A percentile compares a stretch with the other conserved stretches of the same genome.
Evolutionary conservation across 768 basidiomycete species (phyloP).

Genomic region (Lentinula boryana): DNA sequence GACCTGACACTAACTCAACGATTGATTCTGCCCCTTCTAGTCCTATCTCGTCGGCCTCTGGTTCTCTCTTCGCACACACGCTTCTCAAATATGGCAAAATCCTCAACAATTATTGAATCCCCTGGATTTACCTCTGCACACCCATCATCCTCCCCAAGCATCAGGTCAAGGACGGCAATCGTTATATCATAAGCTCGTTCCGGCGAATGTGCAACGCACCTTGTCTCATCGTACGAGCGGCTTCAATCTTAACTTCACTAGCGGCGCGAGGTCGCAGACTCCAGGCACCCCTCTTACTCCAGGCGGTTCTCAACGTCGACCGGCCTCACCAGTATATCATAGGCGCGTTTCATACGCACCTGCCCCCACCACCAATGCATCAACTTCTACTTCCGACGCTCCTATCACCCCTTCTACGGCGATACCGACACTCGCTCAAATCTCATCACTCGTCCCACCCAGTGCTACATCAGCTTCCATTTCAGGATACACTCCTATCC

Average conservation of each 20-base stretch:
- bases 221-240: conserved; percentile 45
- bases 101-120: conserved; percentile 73
- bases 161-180: conserved; percentile 34
- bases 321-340: conserved; percentile 35
- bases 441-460: conserved; percentile 5
- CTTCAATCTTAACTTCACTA: conserved; percentile 19
- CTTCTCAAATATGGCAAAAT: conserved; percentile 98
- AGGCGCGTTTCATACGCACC: conserved; percentile 56
- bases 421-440: background rate
- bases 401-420: background rate
- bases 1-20: background rate
- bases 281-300: conserved; percentile 26
- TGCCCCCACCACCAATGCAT: background rate
- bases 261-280: conserved; percentile 33
- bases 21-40: conserved; percentile 31
- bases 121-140: background rate
- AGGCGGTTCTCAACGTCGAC: conserved; percentile 10
- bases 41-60: conserved; percentile 96
- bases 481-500: conserved; percentile 49
- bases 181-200: conserved; percentile 54
- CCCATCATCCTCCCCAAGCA: conserved; percentile 11
- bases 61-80: conserved; percentile 98
- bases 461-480: conserved; percentile 15
- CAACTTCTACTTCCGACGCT: background rate
- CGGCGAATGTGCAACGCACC: conserved; percentile 23